Evolutionary conservation across 352 stramenopile species (phyloP).

Genomic region (Thraustotheca clavata): DNA sequence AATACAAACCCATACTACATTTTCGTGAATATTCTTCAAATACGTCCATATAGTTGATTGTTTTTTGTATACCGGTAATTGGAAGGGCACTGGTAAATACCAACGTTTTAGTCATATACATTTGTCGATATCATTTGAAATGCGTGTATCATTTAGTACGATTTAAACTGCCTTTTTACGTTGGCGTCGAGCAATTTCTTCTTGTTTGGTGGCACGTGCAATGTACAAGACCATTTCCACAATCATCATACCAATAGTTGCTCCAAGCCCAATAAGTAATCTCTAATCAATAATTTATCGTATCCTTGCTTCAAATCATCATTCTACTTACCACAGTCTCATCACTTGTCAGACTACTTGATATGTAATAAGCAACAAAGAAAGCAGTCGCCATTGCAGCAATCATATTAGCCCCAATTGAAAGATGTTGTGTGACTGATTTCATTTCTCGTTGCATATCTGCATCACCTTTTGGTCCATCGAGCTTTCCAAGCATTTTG

Average conservation of each 20-base stretch:
- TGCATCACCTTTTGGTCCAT: slow-evolving; percentile 31
- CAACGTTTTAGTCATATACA: no score
- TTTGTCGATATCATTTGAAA: no score
- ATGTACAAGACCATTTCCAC: slow-evolving; percentile 86
- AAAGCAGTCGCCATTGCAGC: slow-evolving; percentile 72
- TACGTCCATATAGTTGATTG: no score
- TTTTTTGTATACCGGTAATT: no score
- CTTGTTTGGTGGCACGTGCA: slow-evolving; percentile 46
- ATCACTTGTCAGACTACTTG: slow-evolving; percentile 50
- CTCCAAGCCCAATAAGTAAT: slow-evolving; percentile 51
- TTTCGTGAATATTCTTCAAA: no score
- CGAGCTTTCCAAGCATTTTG: slow-evolving; percentile 63
- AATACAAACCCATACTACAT: no score
- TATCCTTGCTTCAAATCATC: neutral
- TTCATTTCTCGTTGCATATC: slow-evolving; percentile 55
- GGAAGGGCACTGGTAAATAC: no score
- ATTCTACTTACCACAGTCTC: slow-evolving; percentile 52
- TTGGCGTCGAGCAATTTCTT: slow-evolving; percentile 9
- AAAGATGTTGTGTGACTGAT: slow-evolving; percentile 66
- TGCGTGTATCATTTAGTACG: no score
- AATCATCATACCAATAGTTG: slow-evolving; percentile 79
- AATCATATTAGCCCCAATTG: slow-evolving; percentile 79
- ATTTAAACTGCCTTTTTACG: slow-evolving; percentile 6
- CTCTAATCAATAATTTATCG: slow-evolving; percentile 31
- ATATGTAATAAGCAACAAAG: slow-evolving; percentile 68